phyloP scores from a whole-genome alignment of 441 rosid species.

The Manihot esculenta region DNA sequence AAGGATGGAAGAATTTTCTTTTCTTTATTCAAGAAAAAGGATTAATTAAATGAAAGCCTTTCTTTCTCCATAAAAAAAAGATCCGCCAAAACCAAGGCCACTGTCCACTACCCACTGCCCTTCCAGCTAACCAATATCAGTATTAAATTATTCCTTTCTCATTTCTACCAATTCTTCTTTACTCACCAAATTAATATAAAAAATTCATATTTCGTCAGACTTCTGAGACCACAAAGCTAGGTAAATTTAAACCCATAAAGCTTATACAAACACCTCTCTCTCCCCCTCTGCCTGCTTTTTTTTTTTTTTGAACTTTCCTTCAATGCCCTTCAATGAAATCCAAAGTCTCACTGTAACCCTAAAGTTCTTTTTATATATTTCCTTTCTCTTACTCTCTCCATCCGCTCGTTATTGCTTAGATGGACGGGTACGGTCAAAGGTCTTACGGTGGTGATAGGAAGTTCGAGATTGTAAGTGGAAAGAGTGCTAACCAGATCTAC shows the following conservation, averaged over 20 bases:
- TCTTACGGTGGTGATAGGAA: conserved; percentile 35
- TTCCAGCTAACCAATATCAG: too few relatives aligned
- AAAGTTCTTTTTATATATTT: neutral
- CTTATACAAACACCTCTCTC: neutral
- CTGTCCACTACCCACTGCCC: too few relatives aligned
- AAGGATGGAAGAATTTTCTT: too few relatives aligned
- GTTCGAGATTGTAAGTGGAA: conserved; percentile 64
- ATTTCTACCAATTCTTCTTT: neutral
- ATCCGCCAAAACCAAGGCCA: too few relatives aligned
- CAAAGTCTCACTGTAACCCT: conserved; percentile 10
- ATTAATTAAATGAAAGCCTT: too few relatives aligned
- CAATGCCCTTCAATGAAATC: neutral
- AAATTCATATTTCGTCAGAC: neutral
- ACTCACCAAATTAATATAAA: too few relatives aligned
- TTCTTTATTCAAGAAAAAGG: too few relatives aligned
- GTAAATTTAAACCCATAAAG: neutral
- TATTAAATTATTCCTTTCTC: neutral
- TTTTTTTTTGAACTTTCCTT: neutral
- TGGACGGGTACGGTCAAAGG: conserved; percentile 47
- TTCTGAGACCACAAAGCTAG: neutral
- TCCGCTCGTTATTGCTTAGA: conserved; percentile 5
- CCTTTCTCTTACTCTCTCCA: neutral
- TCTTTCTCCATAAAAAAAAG: neutral
- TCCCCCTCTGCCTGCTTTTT: too few relatives aligned
- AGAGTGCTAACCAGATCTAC: conserved; percentile 41